phyloP scores from a whole-genome alignment of 2,329 filamentous ascomycete species.

The Magnaporthiopsis incrustans region DNA sequence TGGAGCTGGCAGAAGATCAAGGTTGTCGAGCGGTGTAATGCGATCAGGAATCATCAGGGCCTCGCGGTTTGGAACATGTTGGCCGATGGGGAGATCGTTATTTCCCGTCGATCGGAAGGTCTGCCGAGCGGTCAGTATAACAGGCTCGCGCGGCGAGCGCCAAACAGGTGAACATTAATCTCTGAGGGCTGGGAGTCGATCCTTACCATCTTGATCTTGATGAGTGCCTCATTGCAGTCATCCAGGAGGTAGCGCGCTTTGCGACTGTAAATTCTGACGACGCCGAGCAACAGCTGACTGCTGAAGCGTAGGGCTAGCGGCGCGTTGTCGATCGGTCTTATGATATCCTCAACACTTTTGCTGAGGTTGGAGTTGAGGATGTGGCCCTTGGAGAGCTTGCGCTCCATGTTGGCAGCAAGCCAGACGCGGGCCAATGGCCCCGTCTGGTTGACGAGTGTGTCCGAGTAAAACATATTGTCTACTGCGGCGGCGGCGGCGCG shows the following conservation, averaged over 20 bases:
- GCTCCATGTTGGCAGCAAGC: constrained; percentile 96
- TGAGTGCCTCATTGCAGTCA: constrained; percentile 92
- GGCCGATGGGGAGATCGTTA: constrained; percentile 82
- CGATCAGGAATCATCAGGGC: constrained; percentile 84
- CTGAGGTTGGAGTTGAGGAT: constrained; percentile 92
- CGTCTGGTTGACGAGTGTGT: constrained; percentile 91
- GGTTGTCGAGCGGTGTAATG: constrained; percentile 83
- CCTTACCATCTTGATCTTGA: constrained; percentile 96
- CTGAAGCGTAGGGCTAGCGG: constrained; percentile 92
- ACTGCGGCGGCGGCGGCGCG: no score
- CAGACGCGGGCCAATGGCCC: constrained; percentile 95
- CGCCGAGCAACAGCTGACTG: constrained; percentile 87
- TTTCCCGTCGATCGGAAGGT: constrained; percentile 91
- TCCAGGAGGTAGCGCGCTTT: constrained; percentile 95
- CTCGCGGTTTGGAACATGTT: constrained; percentile 74
- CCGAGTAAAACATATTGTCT: constrained; percentile 84
- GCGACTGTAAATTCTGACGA: constrained; percentile 94
- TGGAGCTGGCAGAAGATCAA: constrained; percentile 61
- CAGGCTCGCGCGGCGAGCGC: not conserved
- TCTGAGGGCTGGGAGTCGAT: not conserved
- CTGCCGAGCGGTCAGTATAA: constrained; percentile 31
- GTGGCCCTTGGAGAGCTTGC: constrained; percentile 95
- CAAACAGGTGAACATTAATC: not conserved
- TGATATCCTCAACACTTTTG: constrained; percentile 91
- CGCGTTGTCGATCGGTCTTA: constrained; percentile 74